These are phyloP conservation scores for Fusarium concolor DNA, from an alignment of 2,329 filamentous ascomycete genomes.

Conservation along the genomic window DNA sequence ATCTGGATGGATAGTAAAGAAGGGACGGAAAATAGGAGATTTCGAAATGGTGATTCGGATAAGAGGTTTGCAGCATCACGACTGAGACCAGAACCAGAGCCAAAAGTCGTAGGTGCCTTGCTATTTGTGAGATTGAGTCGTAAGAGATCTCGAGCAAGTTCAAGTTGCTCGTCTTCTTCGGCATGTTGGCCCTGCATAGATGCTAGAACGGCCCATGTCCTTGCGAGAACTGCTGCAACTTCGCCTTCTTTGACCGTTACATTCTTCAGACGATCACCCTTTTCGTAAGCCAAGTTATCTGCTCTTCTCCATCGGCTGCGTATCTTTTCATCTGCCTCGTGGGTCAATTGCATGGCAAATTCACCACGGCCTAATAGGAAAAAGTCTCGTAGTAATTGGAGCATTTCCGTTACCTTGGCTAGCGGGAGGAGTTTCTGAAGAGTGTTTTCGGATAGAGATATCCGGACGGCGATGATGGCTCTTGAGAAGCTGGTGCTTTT, in stretches of 20 bases:
- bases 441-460: conserved; percentile 85
- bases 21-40: conserved; percentile 83
- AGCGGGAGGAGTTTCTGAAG: conserved; percentile 85
- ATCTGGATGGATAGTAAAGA: conserved; percentile 77
- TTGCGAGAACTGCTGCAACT: conserved; percentile 78
- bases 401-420: conserved; percentile 78
- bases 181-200: conserved; percentile 75
- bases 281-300: conserved; percentile 68
- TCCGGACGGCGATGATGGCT: conserved; percentile 79
- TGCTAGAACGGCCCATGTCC: conserved; percentile 84
- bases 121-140: conserved; percentile 72
- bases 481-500: conserved; percentile 75
- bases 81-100: conserved; percentile 52
- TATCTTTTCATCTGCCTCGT: conserved; percentile 84
- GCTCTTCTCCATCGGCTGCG: conserved; percentile 77
- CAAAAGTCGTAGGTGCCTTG: conserved; percentile 53
- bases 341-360: conserved; percentile 87
- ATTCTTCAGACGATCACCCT: conserved; percentile 60
- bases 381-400: conserved; percentile 85
- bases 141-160: conserved; percentile 82
- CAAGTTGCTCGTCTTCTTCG: conserved; percentile 85
- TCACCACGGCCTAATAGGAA: conserved; percentile 89
- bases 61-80: conserved; percentile 51
- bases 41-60: conserved; percentile 74
- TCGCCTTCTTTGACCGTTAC: conserved; percentile 85